Evolutionary conservation across 2,329 filamentous ascomycete genomes (phyloP).

Genomic region (Fusarium abutilonis): DNA sequence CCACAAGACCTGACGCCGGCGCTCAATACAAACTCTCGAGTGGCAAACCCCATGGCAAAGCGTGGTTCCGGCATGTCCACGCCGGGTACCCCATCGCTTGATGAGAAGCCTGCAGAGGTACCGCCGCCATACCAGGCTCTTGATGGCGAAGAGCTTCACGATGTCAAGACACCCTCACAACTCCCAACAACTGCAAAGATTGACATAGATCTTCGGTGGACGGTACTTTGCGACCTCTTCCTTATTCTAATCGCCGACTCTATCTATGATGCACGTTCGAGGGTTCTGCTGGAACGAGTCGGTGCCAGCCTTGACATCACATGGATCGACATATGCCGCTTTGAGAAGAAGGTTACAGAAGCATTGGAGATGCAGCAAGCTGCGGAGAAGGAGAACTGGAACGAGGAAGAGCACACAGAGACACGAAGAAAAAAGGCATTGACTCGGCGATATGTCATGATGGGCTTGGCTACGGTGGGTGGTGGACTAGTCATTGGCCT

Average conservation of each 20-base stretch:
- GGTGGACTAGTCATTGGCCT: constrained; percentile 95
- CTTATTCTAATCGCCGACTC: constrained; percentile 96
- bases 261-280: constrained; percentile 88
- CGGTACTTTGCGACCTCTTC: constrained; percentile 94
- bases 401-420: constrained; percentile 95
- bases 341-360: constrained; percentile 97
- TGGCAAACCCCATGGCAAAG: constrained; percentile 89
- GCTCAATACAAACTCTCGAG: constrained; percentile 89
- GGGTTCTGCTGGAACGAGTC: constrained; percentile 83
- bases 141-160: constrained; percentile 75
- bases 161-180: constrained; percentile 84
- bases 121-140: constrained; percentile 71
- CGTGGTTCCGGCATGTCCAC: constrained; percentile 28
- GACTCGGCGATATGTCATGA: constrained; percentile 88
- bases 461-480: constrained; percentile 96
- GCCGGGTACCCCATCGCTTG: constrained; percentile 40
- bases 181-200: constrained; percentile 84
- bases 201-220: constrained; percentile 97
- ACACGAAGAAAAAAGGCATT: constrained; percentile 80
- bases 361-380: constrained; percentile 97
- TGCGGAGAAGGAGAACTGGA: constrained; percentile 95
- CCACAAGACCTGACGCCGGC: constrained; percentile 84
- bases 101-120: constrained; percentile 60
- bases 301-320: constrained; percentile 81
- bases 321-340: constrained; percentile 94